Conservation (phyloP, 306 rosid genomes). For the Begonia loranthoides region DNA sequence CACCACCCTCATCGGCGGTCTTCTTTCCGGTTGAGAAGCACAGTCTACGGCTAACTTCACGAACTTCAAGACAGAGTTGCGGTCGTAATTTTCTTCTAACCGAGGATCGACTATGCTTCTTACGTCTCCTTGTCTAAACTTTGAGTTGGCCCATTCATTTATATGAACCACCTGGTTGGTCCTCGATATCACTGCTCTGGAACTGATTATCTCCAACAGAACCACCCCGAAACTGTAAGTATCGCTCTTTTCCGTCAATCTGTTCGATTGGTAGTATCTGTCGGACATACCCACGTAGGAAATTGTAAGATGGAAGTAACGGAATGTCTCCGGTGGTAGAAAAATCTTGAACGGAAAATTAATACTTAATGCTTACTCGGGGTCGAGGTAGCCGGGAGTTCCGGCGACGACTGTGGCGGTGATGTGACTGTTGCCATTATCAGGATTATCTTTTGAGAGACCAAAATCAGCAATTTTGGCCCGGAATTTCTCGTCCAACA, state of each 20-base stretch:
- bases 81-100: slow-evolving; percentile 10
- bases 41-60: slow-evolving; percentile 21
- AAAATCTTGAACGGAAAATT: not conserved
- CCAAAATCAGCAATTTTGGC: slow-evolving; percentile 28
- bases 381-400: slow-evolving; percentile 23
- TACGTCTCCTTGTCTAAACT: slow-evolving; percentile 7
- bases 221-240: slow-evolving; percentile 20
- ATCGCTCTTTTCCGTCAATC: slow-evolving; percentile 20
- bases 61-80: slow-evolving; percentile 14
- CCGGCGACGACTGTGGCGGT: slow-evolving; percentile 20
- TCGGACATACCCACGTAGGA: not conserved
- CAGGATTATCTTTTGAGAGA: slow-evolving; percentile 15
- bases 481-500: slow-evolving; percentile 17
- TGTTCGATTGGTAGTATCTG: slow-evolving; percentile 13
- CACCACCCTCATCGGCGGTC: slow-evolving; percentile 21
- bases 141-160: slow-evolving; percentile 12
- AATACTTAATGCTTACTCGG: slow-evolving; percentile 10
- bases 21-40: slow-evolving; percentile 1
- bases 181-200: not conserved
- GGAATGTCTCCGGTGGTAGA: not conserved
- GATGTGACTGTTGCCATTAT: slow-evolving; percentile 13
- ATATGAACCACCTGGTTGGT: slow-evolving; percentile 6
- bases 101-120: slow-evolving; percentile 12
- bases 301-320: not conserved
- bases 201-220: slow-evolving; percentile 13